phyloP scores from a whole-genome alignment of 164 flowering plant genomes.

The Cinnamomum micranthum region DNA sequence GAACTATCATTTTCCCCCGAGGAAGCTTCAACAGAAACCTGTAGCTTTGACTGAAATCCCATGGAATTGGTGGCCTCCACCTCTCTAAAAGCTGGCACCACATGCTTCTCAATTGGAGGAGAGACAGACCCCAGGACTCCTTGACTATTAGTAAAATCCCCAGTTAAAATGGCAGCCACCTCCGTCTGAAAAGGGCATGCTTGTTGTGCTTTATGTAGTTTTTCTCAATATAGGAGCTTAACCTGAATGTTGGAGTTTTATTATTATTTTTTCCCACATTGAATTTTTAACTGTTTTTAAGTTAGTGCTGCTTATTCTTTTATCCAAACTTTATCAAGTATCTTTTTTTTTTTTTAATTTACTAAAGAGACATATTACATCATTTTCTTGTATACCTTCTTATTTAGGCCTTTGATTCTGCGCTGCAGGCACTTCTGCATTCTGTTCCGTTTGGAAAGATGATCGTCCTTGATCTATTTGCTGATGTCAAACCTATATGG shows the following conservation, averaged over 20 bases:
- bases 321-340: not conserved
- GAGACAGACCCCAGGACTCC: too few relatives aligned
- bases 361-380: not conserved
- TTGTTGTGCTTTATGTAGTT: not conserved
- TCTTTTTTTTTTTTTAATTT: not conserved
- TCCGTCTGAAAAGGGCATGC: too few relatives aligned
- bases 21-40: too few relatives aligned
- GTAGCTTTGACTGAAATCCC: too few relatives aligned
- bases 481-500: conserved; percentile 96
- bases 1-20: too few relatives aligned
- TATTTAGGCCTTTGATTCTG: conserved; percentile 10
- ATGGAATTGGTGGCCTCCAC: too few relatives aligned
- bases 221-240: not conserved
- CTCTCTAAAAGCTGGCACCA: too few relatives aligned
- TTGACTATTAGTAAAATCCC: too few relatives aligned
- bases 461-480: conserved; percentile 98
- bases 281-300: not conserved
- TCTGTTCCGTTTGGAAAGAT: conserved; percentile 96
- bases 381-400: not conserved
- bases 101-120: too few relatives aligned
- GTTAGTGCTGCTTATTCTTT: not conserved
- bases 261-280: not conserved
- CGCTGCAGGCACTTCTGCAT: conserved; percentile 93
- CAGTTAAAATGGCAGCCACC: too few relatives aligned
- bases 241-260: not conserved